Percentiles rank a stretch among this genome's conserved stretches.
phyloP scores from a whole-genome alignment of 2,329 filamentous ascomycete genomes.

The Ascochyta rabiei region DNA sequence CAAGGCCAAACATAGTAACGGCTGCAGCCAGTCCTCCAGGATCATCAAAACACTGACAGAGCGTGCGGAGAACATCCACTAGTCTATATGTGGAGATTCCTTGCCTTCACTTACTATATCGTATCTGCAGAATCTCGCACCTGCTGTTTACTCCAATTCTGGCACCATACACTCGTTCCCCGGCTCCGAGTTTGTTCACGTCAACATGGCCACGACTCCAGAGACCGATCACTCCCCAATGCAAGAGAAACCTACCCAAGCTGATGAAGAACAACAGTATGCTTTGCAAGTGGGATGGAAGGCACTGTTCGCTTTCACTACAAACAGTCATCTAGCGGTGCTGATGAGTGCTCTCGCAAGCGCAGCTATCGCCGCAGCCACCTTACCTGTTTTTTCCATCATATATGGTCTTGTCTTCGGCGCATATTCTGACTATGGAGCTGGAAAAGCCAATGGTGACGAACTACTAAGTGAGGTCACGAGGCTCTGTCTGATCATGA shows the following conservation, averaged over 20 bases:
- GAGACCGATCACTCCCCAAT: constrained; percentile 18
- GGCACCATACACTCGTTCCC: constrained; percentile 3
- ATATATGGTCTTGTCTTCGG: constrained; percentile 78
- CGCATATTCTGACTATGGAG: constrained; percentile 69
- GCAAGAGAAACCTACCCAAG: constrained; percentile 19
- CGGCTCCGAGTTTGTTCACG: background rate
- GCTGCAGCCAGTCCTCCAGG: constrained; percentile 13
- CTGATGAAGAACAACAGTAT: constrained; percentile 30
- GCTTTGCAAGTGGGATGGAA: constrained; percentile 51
- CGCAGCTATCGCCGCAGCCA: constrained; percentile 65
- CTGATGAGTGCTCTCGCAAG: constrained; percentile 62
- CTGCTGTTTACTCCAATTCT: background rate
- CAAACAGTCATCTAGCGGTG: constrained; percentile 61
- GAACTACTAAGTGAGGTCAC: constrained; percentile 64
- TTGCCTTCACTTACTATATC: constrained; percentile 18
- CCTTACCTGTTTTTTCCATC: constrained; percentile 70
- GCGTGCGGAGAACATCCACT: constrained; percentile 12
- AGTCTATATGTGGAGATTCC: constrained; percentile 24
- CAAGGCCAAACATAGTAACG: constrained; percentile 37
- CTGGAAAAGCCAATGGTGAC: constrained; percentile 56
- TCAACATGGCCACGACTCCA: constrained; percentile 23
- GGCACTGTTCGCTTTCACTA: constrained; percentile 75
- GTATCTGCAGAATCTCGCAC: constrained; percentile 5
- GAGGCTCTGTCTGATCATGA: constrained; percentile 66
- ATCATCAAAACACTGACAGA: constrained; percentile 3